phyloP scores from a whole-genome alignment of 805 yeast species.

The Clavispora phyllophila region DNA sequence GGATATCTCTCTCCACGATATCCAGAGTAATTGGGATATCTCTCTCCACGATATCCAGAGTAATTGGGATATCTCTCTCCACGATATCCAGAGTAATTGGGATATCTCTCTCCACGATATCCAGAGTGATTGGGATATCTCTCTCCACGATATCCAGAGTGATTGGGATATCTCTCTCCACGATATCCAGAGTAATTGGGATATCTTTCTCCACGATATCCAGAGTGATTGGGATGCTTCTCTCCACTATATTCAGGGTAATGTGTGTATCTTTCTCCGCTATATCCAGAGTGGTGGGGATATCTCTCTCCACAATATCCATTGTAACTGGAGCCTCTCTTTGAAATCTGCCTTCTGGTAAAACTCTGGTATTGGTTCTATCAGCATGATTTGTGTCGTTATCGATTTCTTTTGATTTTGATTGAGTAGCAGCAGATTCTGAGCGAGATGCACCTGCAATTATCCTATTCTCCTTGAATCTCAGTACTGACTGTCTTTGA shows the following conservation, averaged over 20 bases:
- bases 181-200: neutral
- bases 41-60: conserved; percentile 2
- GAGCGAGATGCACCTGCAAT: conserved; percentile 1
- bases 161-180: neutral
- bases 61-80: neutral
- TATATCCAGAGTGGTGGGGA: neutral
- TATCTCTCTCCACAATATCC: neutral
- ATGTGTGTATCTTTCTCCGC: neutral
- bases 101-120: neutral
- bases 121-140: neutral
- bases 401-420: no score
- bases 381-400: no score
- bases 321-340: neutral
- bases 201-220: neutral
- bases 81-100: neutral
- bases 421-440: neutral
- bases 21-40: neutral
- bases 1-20: neutral
- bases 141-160: neutral
- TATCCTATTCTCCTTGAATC: conserved; percentile 15
- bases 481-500: conserved; percentile 15
- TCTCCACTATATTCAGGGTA: neutral
- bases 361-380: no score
- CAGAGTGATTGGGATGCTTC: neutral
- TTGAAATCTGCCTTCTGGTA: no score